A percentile compares a stretch with the other conserved stretches of the same genome.
Conservation (phyloP, 345 rosid genomes). For the Camelina laxa region DNA sequence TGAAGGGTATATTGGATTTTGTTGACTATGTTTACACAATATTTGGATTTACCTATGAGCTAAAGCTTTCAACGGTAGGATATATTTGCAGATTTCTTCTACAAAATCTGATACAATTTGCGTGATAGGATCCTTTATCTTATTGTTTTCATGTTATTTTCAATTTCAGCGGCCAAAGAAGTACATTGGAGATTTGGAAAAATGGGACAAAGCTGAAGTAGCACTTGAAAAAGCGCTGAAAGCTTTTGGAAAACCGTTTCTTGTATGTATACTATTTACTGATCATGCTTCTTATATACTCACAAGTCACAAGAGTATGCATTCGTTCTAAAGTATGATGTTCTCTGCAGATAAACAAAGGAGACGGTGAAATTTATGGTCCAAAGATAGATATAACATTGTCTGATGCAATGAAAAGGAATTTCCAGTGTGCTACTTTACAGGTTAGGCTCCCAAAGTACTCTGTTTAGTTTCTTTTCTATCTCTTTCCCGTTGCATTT, state of each 20-base stretch:
- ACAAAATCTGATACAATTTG: neutral
- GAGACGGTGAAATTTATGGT: conserved; percentile 91
- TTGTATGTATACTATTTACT: conserved; percentile 47
- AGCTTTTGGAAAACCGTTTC: conserved; percentile 76
- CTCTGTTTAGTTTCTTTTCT: neutral
- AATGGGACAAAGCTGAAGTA: conserved; percentile 83
- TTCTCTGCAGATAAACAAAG: conserved; percentile 63
- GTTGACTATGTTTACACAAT: conserved; percentile 59
- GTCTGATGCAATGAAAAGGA: conserved; percentile 81
- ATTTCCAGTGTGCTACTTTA: conserved; percentile 84
- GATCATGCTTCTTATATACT: neutral
- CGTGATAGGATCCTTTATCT: neutral
- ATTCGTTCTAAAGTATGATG: conserved; percentile 10
- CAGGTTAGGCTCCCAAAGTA: conserved; percentile 56
- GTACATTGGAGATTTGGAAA: conserved; percentile 64
- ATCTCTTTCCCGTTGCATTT: neutral
- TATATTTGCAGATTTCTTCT: conserved; percentile 20
- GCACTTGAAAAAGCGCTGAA: conserved; percentile 71
- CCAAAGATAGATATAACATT: conserved; percentile 92
- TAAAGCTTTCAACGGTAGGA: conserved; percentile 85
- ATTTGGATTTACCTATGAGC: conserved; percentile 81
- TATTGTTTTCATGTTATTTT: neutral
- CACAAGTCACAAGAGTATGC: neutral
- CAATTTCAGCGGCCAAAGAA: conserved; percentile 78
- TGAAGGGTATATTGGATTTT: conserved; percentile 68